Percentiles rank a stretch among this genome's conserved stretches.
phyloP scores from a whole-genome alignment of 148 eudicot species.

The Talinum fruticosum region DNA sequence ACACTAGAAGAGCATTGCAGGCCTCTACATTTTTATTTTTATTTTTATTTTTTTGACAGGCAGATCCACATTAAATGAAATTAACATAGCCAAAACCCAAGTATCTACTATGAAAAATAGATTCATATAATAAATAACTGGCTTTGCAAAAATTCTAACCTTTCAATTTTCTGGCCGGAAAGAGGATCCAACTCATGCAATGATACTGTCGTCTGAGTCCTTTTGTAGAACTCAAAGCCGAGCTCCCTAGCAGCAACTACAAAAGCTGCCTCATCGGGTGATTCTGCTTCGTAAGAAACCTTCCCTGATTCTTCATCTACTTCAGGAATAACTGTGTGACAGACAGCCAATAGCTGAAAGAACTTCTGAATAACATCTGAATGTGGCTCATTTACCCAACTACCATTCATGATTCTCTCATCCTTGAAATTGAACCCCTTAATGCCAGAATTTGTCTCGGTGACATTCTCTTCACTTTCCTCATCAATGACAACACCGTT shows the following conservation, averaged over 20 bases:
- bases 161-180: constrained; percentile 56
- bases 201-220: constrained; percentile 78
- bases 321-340: constrained; percentile 93
- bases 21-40: too few relatives aligned
- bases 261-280: constrained; percentile 99
- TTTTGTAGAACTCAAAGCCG: constrained; percentile 81
- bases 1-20: neutral
- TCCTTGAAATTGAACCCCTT: constrained; percentile 93
- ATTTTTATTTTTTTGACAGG: too few relatives aligned
- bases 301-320: constrained; percentile 70
- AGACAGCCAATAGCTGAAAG: constrained; percentile 65
- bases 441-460: constrained; percentile 28
- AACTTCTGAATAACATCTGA: constrained; percentile 67
- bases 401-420: constrained; percentile 69
- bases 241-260: constrained; percentile 91
- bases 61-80: neutral
- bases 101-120: neutral
- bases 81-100: neutral
- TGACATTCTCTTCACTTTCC: constrained; percentile 22
- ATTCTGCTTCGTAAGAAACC: constrained; percentile 87
- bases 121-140: neutral
- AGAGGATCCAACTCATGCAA: constrained; percentile 65
- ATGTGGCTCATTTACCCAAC: constrained; percentile 73
- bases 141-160: constrained; percentile 41
- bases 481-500: constrained; percentile 23